Conservation (phyloP, 495 filamentous ascomycete species). For the Aspergillus heteromorphus region DNA sequence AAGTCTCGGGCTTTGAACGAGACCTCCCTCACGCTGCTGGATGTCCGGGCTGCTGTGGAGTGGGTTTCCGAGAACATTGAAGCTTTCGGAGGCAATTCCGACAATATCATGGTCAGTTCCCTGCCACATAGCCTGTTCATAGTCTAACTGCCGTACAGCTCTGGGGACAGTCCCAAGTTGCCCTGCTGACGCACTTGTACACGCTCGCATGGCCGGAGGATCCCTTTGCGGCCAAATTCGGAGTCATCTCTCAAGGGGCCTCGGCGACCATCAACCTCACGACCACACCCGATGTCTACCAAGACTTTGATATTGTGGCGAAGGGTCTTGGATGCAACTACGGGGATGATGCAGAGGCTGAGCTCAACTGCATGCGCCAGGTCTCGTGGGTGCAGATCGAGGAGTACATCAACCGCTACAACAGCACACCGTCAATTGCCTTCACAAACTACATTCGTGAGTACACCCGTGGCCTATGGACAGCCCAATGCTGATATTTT, state of each 20-base stretch:
- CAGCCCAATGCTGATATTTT: conserved; percentile 3
- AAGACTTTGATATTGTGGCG: conserved; percentile 42
- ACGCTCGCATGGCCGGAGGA: conserved; percentile 17
- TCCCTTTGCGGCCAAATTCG: conserved; percentile 15
- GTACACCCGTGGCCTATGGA: background rate
- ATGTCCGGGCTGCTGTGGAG: conserved; percentile 55
- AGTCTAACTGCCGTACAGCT: conserved; percentile 14
- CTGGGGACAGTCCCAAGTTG: conserved; percentile 37
- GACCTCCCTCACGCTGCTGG: conserved; percentile 49
- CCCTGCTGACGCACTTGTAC: conserved; percentile 14
- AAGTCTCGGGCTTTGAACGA: conserved; percentile 20
- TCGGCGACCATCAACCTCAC: conserved; percentile 2
- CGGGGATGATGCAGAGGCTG: conserved; percentile 24
- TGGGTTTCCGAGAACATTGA: conserved; percentile 50
- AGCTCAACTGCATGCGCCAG: conserved; percentile 42
- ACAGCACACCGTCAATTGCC: conserved; percentile 16
- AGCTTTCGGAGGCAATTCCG: conserved; percentile 56
- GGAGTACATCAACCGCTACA: conserved; percentile 27
- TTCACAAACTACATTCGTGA: conserved; percentile 15
- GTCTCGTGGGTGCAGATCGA: conserved; percentile 32
- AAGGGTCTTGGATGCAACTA: conserved; percentile 37
- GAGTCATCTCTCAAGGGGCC: conserved; percentile 13
- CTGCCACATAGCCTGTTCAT: background rate
- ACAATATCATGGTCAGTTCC: conserved; percentile 23
- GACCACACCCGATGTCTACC: conserved; percentile 13